Percentiles rank a stretch among this genome's conserved stretches.
These are phyloP conservation scores for Cryphonectria japonica DNA, from an alignment of 2,329 filamentous ascomycete genomes.

Conservation along the genomic window DNA sequence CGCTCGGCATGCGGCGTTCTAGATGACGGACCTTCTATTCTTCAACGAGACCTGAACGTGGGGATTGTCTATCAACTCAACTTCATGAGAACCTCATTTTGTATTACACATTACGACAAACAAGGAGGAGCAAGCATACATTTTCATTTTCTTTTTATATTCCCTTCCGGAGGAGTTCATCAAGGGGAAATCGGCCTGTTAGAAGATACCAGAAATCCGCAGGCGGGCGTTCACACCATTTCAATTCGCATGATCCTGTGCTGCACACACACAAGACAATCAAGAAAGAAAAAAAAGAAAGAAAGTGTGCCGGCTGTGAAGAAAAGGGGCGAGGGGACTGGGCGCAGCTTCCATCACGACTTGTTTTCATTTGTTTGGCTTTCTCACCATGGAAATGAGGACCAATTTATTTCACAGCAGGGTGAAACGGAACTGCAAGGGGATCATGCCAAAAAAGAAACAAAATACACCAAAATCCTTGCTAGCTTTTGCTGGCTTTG, in stretches of 20 bases:
- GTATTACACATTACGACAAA: constrained; percentile 29
- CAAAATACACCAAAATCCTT: neutral
- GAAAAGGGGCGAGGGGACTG: neutral
- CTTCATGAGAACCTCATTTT: constrained; percentile 23
- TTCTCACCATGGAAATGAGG: constrained; percentile 13
- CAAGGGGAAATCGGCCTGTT: constrained; percentile 24
- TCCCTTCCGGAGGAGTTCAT: constrained; percentile 11
- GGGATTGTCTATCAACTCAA: neutral
- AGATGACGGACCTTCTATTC: constrained; percentile 12
- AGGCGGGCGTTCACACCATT: constrained; percentile 23
- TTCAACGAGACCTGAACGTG: constrained; percentile 2
- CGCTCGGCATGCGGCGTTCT: constrained; percentile 22
- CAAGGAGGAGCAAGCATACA: constrained; percentile 14
- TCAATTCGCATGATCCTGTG: constrained; percentile 5
- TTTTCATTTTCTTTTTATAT: constrained; percentile 1
- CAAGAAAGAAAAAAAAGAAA: neutral
- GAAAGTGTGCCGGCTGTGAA: neutral
- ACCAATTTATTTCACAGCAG: constrained; percentile 14
- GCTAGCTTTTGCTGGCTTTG: neutral
- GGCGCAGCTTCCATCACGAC: neutral
- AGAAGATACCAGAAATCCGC: constrained; percentile 28
- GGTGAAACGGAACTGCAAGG: constrained; percentile 27
- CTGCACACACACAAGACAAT: neutral
- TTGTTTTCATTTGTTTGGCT: constrained; percentile 24
- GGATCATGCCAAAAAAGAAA: neutral